Conservation (phyloP, 2,329 filamentous ascomycete genomes). For the Pestalotiopsis sp. region DNA sequence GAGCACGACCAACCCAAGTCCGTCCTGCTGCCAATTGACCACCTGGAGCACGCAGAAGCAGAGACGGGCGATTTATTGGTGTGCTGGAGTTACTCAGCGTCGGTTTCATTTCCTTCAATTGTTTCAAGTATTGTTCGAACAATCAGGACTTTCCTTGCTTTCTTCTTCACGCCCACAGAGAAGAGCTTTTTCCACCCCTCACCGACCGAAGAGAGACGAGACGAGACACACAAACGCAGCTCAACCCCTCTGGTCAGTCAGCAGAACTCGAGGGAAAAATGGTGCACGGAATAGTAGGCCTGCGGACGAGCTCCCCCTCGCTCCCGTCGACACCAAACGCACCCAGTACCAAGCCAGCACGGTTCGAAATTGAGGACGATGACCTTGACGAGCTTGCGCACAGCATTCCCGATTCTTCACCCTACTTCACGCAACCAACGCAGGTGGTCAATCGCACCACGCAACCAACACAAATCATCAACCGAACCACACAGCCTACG, state of each 20-base stretch:
- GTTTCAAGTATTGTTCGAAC: neutral
- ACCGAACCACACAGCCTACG: slow-evolving; percentile 57
- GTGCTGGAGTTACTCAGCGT: neutral
- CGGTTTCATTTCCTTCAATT: neutral
- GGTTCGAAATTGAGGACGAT: slow-evolving; percentile 35
- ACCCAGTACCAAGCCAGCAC: slow-evolving; percentile 18
- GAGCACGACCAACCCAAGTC: neutral
- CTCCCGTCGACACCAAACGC: slow-evolving; percentile 18
- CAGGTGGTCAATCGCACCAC: slow-evolving; percentile 26
- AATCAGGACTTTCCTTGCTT: neutral
- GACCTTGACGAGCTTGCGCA: slow-evolving; percentile 50
- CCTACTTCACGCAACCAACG: slow-evolving; percentile 51
- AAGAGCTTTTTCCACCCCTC: neutral
- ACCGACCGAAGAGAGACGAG: neutral
- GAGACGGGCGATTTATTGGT: neutral
- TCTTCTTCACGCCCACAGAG: neutral
- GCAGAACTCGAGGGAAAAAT: neutral
- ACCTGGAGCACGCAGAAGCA: neutral
- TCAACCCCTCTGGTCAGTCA: neutral
- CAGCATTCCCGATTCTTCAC: slow-evolving; percentile 39
- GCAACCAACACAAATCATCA: slow-evolving; percentile 62
- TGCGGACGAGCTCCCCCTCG: slow-evolving; percentile 18
- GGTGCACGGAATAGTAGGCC: slow-evolving; percentile 9
- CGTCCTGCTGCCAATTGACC: neutral
- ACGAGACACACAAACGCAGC: neutral